phyloP scores from a whole-genome alignment of 768 basidiomycete genomes.

The Tulasnella sp. region DNA sequence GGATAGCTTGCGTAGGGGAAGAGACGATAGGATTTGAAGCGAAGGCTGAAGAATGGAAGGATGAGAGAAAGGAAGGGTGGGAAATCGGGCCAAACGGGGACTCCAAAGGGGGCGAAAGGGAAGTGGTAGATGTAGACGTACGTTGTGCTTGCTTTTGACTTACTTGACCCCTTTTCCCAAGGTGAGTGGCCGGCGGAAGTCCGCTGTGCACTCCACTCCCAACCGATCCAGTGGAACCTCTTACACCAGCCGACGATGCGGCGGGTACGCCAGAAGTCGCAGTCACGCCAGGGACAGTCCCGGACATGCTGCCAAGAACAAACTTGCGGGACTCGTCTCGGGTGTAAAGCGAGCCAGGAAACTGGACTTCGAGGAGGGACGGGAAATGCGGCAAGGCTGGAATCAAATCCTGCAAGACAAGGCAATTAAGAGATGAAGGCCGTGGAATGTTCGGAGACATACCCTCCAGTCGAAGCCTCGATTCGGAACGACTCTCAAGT shows the following conservation, averaged over 20 bases:
- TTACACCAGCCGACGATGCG: not conserved
- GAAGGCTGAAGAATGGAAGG: not conserved
- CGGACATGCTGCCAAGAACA: not conserved
- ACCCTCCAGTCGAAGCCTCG: slow-evolving; percentile 13
- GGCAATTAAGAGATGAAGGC: not conserved
- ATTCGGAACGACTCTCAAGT: not conserved
- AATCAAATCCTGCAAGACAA: slow-evolving; percentile 5
- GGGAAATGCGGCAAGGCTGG: slow-evolving; percentile 3
- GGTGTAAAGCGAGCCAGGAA: slow-evolving; percentile 1
- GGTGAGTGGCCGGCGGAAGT: not conserved
- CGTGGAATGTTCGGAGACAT: not conserved
- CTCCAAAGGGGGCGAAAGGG: too few relatives aligned
- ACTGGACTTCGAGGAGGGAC: not conserved
- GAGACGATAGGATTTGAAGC: not conserved
- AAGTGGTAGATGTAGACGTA: too few relatives aligned
- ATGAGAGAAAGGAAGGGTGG: not conserved
- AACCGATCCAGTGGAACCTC: not conserved
- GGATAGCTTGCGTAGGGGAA: not conserved
- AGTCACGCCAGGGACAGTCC: not conserved
- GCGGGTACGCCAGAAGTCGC: not conserved
- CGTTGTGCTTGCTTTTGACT: not conserved
- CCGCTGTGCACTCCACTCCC: too few relatives aligned
- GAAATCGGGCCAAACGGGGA: not conserved
- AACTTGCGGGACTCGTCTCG: not conserved
- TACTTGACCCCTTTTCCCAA: not conserved